Evolutionary conservation across 176 grass and related monocot species (phyloP), one percentile per base, ranked within the genome.

Genomic region (Rhynchospora pubera): DNA sequence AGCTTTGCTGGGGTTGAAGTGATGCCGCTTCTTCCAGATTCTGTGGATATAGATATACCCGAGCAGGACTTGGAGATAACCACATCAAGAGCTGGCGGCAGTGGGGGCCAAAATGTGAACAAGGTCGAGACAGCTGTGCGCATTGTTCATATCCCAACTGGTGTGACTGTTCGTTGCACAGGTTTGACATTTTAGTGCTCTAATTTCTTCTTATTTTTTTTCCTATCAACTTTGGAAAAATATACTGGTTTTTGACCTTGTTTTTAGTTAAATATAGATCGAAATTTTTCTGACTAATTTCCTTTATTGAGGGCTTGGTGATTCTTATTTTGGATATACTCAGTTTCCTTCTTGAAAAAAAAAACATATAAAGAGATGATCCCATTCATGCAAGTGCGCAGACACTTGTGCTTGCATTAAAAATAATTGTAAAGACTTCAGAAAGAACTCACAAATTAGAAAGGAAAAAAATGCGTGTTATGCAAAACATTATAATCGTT

Each of bases 31-130:
- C 77, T 98, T 57, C 89, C 87, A 5, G 95, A 98, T 58, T 97
- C 92, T 26, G 47, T 91, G 81, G 77, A 91, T 88, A 78, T 94
- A 44, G 95, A 94, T 58, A 98, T 98, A 84, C 95, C 95, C 59
- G 95, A 98, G 87, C 90, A 98, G 82, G 95, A 98, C 77, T 74
- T 98, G 66, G 95, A 98, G 59, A 94, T 98, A 86, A 93, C 90
- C 79, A 94, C 86, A 53, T 88, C 90, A 44, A 94, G 95, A 88
- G 95, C 87, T 68, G 95, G 95, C 24, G 95, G 95, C n/a, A 98
- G 92, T 78, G 95, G 95, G 45, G 95, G 95, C 15, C 95, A 98
- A 82, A 98, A 98, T 69, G 95, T 98, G 11, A 98, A 98, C 92
- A 98, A 98, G 82, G 95, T 98, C 23, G 95, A 98, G 84, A 93